Evolutionary conservation across 2,329 filamentous ascomycete species (phyloP).

Genomic region (Cylindrodendrum hubeiense): DNA sequence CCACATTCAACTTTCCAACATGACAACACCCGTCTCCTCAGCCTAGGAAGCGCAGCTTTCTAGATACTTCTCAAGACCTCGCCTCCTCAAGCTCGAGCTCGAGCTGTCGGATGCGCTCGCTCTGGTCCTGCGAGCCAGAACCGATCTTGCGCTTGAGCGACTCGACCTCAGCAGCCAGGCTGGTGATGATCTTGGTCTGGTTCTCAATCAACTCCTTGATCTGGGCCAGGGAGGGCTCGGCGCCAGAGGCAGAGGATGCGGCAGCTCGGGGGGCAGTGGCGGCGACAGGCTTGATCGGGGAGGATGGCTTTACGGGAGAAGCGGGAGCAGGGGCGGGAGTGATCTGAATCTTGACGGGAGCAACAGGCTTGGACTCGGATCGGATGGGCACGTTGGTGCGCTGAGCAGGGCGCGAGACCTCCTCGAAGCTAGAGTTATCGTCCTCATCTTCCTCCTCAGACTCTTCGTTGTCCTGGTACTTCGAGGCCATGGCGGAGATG

Average conservation of each 20-base stretch:
- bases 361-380: conserved; percentile 56
- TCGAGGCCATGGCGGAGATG: conserved; percentile 86
- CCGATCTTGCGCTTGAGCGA: conserved; percentile 82
- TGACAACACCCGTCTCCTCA: background rate
- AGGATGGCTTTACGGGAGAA: conserved; percentile 47
- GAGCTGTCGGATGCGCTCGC: conserved; percentile 74
- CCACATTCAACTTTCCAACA: conserved; percentile 31
- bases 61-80: conserved; percentile 59
- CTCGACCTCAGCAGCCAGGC: conserved; percentile 80
- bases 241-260: conserved; percentile 48
- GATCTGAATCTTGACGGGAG: conserved; percentile 47
- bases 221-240: conserved; percentile 77
- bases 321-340: conserved; percentile 34
- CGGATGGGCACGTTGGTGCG: conserved; percentile 60
- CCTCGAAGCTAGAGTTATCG: conserved; percentile 87
- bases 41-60: conserved; percentile 15
- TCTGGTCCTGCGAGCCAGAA: conserved; percentile 69
- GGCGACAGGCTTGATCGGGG: conserved; percentile 46
- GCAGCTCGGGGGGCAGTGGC: conserved; percentile 46
- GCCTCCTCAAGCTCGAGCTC: conserved; percentile 76
- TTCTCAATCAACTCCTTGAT: conserved; percentile 83
- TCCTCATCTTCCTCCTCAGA: conserved; percentile 74
- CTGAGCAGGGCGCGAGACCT: conserved; percentile 81
- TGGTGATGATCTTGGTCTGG: conserved; percentile 81
- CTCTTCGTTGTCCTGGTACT: conserved; percentile 81